Evolutionary conservation across 805 yeast species (phyloP), one percentile per base, ranked within the genome.

Genomic region (Candida montana): DNA sequence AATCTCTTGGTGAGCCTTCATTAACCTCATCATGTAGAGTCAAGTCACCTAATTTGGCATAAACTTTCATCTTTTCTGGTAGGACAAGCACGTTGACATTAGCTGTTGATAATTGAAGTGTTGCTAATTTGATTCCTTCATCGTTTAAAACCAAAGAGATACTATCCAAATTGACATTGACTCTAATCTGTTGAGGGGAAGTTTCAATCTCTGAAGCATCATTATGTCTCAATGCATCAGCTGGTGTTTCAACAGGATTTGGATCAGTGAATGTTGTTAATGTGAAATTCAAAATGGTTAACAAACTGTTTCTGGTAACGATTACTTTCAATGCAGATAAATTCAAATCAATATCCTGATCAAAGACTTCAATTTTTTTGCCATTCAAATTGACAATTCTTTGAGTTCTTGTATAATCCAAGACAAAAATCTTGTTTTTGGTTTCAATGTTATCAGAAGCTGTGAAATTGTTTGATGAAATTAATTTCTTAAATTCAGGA

Each of bases 211-310:
- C 75, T 29, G 71, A 64, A n/a, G 70, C 76, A 47, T 74, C 74
- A 52, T 82, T 82, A 52, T 83, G 90, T 41, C 81, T 77, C 44
- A 83, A 66, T 24, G 69, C 78, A 63, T 82, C 90, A 0, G 89
- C 82, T 1, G 87, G 85, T 1, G 79, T 65, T 33, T 77, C 79
- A 6, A 75, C 76, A 1, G 83, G 81, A 47, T 77, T 73, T 0
- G 95, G 95, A 60, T 82, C 82, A 0, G 96, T 83, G 58, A 93
- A 93, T 0, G 98, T 93, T 34, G 88, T 84, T 54, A 90, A 66
- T 2, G 84, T 69, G 58, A 82, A 93, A 58, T 89, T 91, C 48
- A 91, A 63, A 12, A 93, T 65, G 1, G 95, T 83, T 46, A 93
- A 68, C 13, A 85, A 63, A 1, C 95, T 83, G 54, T 78, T 83